Conservation (phyloP, 768 basidiomycete genomes). For the Phylloporus scabripes region DNA sequence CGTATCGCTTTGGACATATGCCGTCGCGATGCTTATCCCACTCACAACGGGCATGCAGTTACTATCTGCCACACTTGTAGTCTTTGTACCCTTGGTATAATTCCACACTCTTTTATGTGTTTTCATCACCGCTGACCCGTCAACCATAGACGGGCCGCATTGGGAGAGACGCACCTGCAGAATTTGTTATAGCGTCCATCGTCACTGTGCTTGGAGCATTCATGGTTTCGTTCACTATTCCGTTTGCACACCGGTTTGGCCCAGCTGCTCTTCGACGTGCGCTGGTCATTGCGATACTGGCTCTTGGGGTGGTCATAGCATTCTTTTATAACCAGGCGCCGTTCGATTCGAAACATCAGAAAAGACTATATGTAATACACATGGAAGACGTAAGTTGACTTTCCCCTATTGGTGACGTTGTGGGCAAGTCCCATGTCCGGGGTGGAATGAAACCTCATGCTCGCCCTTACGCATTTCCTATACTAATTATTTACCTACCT, state of each 20-base stretch:
- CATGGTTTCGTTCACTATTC: constrained; percentile 52
- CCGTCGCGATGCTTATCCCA: constrained; percentile 50
- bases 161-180: constrained; percentile 77
- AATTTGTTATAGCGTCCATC: constrained; percentile 82
- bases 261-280: constrained; percentile 32
- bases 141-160: constrained; percentile 67
- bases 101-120: neutral
- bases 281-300: constrained; percentile 42
- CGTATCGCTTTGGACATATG: constrained; percentile 60
- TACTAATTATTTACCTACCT: constrained; percentile 1
- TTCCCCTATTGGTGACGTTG: neutral
- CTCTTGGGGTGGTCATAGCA: constrained; percentile 48
- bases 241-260: constrained; percentile 73
- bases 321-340: constrained; percentile 55
- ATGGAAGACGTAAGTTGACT: constrained; percentile 68
- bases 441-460: neutral
- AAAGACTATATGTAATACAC: constrained; percentile 77
- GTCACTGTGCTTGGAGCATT: constrained; percentile 54
- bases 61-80: constrained; percentile 60
- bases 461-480: too few species aligned
- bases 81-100: constrained; percentile 83
- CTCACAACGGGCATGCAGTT: constrained; percentile 55
- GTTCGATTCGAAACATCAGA: constrained; percentile 85
- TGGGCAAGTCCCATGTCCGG: neutral
- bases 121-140: constrained; percentile 3